Evolutionary conservation across 345 rosid species (phyloP).

Genomic region (Populus simonii): DNA sequence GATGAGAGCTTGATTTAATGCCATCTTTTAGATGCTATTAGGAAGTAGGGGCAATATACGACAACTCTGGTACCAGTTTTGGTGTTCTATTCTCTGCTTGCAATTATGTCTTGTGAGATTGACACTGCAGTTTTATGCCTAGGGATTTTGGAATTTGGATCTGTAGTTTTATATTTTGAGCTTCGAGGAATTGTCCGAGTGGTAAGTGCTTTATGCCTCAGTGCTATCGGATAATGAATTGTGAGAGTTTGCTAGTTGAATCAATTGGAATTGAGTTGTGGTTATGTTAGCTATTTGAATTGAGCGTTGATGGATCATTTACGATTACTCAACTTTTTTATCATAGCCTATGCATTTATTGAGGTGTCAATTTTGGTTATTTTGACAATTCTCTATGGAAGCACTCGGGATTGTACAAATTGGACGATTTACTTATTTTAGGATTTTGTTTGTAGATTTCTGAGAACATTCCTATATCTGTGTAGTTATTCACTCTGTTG

Average conservation of each 20-base stretch:
- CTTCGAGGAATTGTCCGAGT: not conserved
- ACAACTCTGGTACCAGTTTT: not conserved
- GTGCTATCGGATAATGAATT: not conserved
- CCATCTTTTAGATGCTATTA: not conserved
- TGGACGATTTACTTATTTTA: not conserved
- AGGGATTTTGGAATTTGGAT: not conserved
- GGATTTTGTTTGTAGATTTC: not conserved
- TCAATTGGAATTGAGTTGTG: not conserved
- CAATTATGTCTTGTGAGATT: not conserved
- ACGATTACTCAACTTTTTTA: not conserved
- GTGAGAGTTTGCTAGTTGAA: not conserved
- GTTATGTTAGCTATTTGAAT: not conserved
- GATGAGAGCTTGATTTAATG: not conserved
- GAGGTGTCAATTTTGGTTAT: not conserved
- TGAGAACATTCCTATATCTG: not conserved
- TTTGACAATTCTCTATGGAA: not conserved
- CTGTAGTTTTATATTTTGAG: not conserved
- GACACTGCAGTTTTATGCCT: not conserved
- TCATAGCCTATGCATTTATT: not conserved
- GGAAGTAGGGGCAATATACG: not conserved
- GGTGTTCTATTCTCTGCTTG: not conserved
- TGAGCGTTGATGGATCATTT: not conserved
- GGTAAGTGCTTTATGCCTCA: not conserved
- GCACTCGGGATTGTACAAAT: not conserved
- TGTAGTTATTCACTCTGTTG: not conserved